These are phyloP conservation scores for Filobasidium wieringae DNA, from an alignment of 768 basidiomycete genomes.

Conservation along the genomic window DNA sequence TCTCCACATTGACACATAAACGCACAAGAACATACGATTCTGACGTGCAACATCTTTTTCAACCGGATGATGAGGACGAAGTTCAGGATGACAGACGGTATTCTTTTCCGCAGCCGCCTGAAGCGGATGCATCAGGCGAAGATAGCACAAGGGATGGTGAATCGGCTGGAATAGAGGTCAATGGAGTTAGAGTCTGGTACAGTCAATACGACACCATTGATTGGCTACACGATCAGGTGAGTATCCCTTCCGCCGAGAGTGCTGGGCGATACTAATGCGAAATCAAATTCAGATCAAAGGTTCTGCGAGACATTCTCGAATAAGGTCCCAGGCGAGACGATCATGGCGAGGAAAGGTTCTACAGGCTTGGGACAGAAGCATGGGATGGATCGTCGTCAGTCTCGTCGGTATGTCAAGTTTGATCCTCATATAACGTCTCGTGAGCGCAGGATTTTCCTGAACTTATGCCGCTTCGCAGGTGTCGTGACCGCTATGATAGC, in stretches of 20 bases:
- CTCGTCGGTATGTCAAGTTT: constrained; percentile 48
- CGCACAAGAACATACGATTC: not conserved
- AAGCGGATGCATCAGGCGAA: no score
- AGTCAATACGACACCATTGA: constrained; percentile 71
- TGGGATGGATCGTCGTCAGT: constrained; percentile 83
- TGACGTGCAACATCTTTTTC: not conserved
- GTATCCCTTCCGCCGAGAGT: constrained; percentile 16
- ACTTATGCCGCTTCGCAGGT: constrained; percentile 33
- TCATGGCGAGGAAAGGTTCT: constrained; percentile 57
- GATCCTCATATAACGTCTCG: not conserved
- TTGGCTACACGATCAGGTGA: constrained; percentile 80
- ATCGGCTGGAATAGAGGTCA: constrained; percentile 40
- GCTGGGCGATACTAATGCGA: not conserved
- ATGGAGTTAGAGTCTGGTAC: constrained; percentile 54
- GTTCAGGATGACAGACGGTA: not conserved
- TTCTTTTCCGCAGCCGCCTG: no score
- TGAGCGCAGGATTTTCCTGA: not conserved
- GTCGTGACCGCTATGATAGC: constrained; percentile 74
- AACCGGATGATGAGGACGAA: not conserved
- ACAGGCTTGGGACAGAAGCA: constrained; percentile 58
- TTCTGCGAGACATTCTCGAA: constrained; percentile 62
- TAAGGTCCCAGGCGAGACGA: constrained; percentile 47
- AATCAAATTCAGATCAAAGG: constrained; percentile 58
- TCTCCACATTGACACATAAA: no score
- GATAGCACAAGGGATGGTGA: no score